Evolutionary conservation across 2,329 filamentous ascomycete species (phyloP), one percentile per base, ranked within the genome.

Genomic region (Diaporthe vexans): DNA sequence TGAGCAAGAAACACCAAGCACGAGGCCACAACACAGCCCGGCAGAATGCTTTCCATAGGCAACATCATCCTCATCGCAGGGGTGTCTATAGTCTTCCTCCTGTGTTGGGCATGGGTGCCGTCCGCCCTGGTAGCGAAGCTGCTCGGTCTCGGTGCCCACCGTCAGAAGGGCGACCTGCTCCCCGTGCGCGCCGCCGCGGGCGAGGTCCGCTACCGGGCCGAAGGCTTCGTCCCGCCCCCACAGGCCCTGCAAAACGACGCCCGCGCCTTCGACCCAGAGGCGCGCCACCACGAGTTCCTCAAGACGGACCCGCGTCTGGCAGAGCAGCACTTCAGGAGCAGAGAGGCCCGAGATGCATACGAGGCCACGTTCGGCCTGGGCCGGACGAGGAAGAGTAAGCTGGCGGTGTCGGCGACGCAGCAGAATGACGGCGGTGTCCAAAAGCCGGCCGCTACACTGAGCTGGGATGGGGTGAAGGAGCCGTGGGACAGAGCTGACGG

Each of bases 311-410:
- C 69, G 15, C 43, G 29, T 9, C 48, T 19, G 68, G 54, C 29
- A 21, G 15, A 37, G 24, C 54, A 33, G 24, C 4, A 13, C 6
- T 71, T 71, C 29, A n/a, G 40, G 56, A 52, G 10, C 10, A n/a
- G 9, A 5, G 29, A 48, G 19, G 33, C 86, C 75, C 73, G 85
- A 83, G 78, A 85, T 80, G 76, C 86, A 82, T 80, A 90, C 82
- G 65, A 86, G 79, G 57, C 81, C 15, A 82, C 85, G 1, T 78
- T 89, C 2, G 76, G 79, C 9, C 82, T 81, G 40, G 82, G 86
- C 6, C 78, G 33, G 4, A 24, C 21, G 7, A 40, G 11, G 21
- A n/a, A n/a, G n/a, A 11, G 13, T 4, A 26, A 1, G 13, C 2
- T 24, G n/a, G n/a, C 7, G 24, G 21, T 3, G 13, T n/a, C 19